Base-by-base conservation (phyloP, 2,329 filamentous ascomycete species). In the Septoria linicola region DNA sequence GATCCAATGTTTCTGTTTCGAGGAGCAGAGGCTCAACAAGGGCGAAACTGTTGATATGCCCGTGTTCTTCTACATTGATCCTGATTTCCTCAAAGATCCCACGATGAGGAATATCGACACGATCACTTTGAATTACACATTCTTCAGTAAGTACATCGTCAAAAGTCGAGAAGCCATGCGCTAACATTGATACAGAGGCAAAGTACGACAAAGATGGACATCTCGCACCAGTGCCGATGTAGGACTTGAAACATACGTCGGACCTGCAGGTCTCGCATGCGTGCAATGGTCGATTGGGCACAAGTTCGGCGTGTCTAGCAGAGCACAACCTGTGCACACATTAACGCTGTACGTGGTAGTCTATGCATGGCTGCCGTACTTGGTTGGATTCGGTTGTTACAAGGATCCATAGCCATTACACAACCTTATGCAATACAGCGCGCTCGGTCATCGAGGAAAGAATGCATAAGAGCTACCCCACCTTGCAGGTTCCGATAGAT, bases 21-120 rank as follows among this genome's bases (percentile, higher is more conserved):
- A 99, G 75, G 92, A 80, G 70, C 93, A 99, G 78, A 80, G 95
- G 55, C 73, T 99, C 59, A 92, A 93, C 68, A 91, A 91, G 4
- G 91, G 92, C 37, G 95, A 99, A 78, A 93, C 90, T 37, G 93
- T 99, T 47, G 93, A 99, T 70, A 99, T 99, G 95, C 95, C 93
- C 0, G 95, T 99, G 0, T 99, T 99, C 72, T 99, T 99, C 74
- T 99, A 97, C 72, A 87, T 99, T 59, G 93, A 99, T 67, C 93
- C 93, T 0, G 93, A 97, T 67, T 85, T 99, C 74, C 79, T 92
- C 53, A 91, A 87, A 62, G 93, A 99, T 71, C 76, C 92, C 44
- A 91, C 87, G 59, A 97, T 96, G 92, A 88, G 81, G 72, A 88
- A 87, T 0, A 89, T 99, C 57, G 89, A 96, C 74, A 96, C 91